Evolutionary conservation across 257 asterid species (phyloP).

Genomic region (Fraxinus quadrangulata): DNA sequence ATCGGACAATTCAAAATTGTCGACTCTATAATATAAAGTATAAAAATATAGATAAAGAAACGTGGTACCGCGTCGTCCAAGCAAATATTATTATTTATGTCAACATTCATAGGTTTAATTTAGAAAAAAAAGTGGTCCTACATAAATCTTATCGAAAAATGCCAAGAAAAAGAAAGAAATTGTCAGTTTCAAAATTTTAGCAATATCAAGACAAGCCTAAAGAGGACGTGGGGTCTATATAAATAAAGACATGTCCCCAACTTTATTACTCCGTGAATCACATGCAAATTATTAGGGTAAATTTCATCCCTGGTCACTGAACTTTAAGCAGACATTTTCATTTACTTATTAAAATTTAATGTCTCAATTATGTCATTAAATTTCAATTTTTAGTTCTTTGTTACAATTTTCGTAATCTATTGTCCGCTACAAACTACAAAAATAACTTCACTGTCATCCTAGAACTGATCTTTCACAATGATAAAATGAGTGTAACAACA

Average conservation of each 20-base stretch:
- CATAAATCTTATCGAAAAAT: conserved; percentile 21
- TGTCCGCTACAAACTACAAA: no score
- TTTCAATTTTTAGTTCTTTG: no score
- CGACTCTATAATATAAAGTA: neutral
- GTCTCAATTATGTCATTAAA: neutral
- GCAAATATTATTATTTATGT: conserved; percentile 24
- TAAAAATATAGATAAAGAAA: conserved; percentile 2
- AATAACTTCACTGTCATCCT: no score
- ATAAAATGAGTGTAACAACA: no score
- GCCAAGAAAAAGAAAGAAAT: conserved; percentile 11
- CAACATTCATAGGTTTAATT: conserved; percentile 16
- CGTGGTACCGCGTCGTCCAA: conserved; percentile 45
- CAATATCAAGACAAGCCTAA: no score
- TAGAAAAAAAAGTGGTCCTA: conserved; percentile 26
- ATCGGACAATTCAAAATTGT: conserved; percentile 27
- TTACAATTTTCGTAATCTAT: no score
- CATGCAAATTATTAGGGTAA: neutral
- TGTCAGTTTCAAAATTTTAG: conserved; percentile 9
- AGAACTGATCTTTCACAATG: no score
- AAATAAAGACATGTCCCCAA: neutral
- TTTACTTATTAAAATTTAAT: no score
- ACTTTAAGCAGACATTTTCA: neutral
- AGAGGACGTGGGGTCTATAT: neutral
- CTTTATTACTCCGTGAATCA: neutral
- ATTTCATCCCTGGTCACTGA: neutral